phyloP scores from a whole-genome alignment of 129 eudicot genomes.

The Tagetes patula region DNA sequence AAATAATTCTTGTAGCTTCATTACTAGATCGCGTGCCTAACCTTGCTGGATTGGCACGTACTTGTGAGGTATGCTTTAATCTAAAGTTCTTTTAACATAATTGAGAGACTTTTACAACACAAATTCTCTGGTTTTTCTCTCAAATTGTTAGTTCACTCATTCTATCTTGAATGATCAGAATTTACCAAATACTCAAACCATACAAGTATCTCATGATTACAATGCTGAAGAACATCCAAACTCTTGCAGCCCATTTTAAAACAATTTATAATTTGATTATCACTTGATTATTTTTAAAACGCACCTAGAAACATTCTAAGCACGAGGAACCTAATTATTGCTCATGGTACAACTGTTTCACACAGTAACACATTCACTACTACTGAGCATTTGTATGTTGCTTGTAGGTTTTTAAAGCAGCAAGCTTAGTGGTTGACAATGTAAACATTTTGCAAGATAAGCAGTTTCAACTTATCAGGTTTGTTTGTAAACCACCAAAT shows the following conservation, averaged over 20 bases:
- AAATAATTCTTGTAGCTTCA: conserved; percentile 80
- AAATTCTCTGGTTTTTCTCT: neutral
- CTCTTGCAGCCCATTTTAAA: neutral
- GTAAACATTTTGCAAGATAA: conserved; percentile 66
- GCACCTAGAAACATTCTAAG: neutral
- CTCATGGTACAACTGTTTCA: conserved; percentile 1
- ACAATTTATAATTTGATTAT: neutral
- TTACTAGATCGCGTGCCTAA: conserved; percentile 94
- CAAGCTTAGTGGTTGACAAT: conserved; percentile 72
- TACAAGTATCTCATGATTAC: neutral
- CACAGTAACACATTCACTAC: neutral
- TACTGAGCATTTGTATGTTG: conserved; percentile 7
- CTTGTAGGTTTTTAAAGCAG: conserved; percentile 85
- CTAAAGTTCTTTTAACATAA: neutral
- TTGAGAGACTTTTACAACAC: neutral
- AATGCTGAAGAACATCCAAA: neutral
- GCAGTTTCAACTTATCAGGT: conserved; percentile 98
- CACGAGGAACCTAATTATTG: neutral
- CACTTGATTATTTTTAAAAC: neutral
- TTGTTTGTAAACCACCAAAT: neutral
- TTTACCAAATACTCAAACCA: neutral
- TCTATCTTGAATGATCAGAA: neutral
- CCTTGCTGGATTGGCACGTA: conserved; percentile 96
- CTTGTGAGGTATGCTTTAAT: conserved; percentile 70
- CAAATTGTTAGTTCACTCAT: neutral